Base-by-base conservation (phyloP, 2,329 filamentous ascomycete species). In the Fusarium clavum region DNA sequence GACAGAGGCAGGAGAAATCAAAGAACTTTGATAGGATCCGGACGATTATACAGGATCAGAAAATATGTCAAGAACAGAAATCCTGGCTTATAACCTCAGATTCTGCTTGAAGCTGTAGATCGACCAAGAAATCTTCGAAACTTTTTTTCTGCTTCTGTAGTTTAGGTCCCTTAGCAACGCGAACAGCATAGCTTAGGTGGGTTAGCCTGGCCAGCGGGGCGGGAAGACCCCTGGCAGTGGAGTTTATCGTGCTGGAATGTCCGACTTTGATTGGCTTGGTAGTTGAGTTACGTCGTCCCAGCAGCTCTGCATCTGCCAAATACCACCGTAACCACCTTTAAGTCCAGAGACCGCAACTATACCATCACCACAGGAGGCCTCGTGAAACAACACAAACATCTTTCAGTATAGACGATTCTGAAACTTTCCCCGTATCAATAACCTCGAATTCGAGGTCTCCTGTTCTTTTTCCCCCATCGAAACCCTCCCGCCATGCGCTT, bases 161-260 rank as follows among this genome's bases (percentile, higher is more conserved):
- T 64, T 55, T 48, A 70, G 51, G 56, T 71, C 62, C 52, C 69
- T 54, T 48, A 61, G 61, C 47, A 54, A 65, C 63, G 61, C 43
- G 32, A 61, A 55, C 60, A 47, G 41, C 43, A 54, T 46, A 55
- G 48, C 63, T 67, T 29, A 66, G 56, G 56, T 46, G 56, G 63
- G 62, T 70, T 72, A 72, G 69, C 58, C 38, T 45, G 58, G 66
- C n/a, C 47, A 60, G 62, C 70, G 63, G 69, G 61, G 62, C 70
- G 63, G 69, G 70, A 63, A 64, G 68, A 69, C 73, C 73, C 73
- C 69, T 75, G 72, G 20, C 47, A n/a, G 73, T 70, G 64, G 67
- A 61, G 48, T 61, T 58, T 69, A 62, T 64, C 67, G 71, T 77
- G 73, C 65, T 64, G 70, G 47, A 44, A 62, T 57, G 46, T 14